Conservation (phyloP, 2,329 filamentous ascomycete species). For the Penicillium corylophilum region DNA sequence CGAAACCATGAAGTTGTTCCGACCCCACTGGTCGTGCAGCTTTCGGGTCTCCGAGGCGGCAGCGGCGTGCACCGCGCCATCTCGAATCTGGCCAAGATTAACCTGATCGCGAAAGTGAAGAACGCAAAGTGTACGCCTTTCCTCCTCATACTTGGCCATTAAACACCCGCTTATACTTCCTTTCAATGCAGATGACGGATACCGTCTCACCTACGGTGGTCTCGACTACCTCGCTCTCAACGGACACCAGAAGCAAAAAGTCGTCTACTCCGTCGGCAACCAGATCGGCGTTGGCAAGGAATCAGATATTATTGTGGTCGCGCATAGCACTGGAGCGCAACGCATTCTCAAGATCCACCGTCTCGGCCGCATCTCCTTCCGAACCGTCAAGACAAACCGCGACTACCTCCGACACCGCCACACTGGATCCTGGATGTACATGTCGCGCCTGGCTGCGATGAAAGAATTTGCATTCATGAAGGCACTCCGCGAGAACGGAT, state of each 20-base stretch:
- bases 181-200: slow-evolving; percentile 71
- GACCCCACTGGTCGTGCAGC: slow-evolving; percentile 79
- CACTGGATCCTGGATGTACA: slow-evolving; percentile 95
- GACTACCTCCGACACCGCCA: slow-evolving; percentile 85
- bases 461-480: slow-evolving; percentile 96
- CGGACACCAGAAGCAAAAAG: slow-evolving; percentile 74
- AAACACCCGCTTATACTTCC: neutral
- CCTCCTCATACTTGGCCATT: neutral
- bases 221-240: slow-evolving; percentile 97
- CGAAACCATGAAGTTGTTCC: slow-evolving; percentile 97
- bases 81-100: slow-evolving; percentile 85
- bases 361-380: slow-evolving; percentile 92
- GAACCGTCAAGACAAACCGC: slow-evolving; percentile 90
- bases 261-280: slow-evolving; percentile 87
- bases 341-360: slow-evolving; percentile 93
- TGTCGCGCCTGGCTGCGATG: slow-evolving; percentile 85
- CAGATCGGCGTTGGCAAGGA: slow-evolving; percentile 97
- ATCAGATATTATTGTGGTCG: slow-evolving; percentile 93
- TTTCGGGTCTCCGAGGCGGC: slow-evolving; percentile 75
- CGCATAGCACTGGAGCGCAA: slow-evolving; percentile 73
- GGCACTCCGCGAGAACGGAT: slow-evolving; percentile 76
- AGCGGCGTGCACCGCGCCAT: slow-evolving; percentile 83
- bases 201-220: slow-evolving; percentile 92
- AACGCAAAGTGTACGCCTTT: slow-evolving; percentile 73
- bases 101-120: slow-evolving; percentile 87